phyloP scores from a whole-genome alignment of 257 asterid genomes.

The Cordia subcordata region DNA sequence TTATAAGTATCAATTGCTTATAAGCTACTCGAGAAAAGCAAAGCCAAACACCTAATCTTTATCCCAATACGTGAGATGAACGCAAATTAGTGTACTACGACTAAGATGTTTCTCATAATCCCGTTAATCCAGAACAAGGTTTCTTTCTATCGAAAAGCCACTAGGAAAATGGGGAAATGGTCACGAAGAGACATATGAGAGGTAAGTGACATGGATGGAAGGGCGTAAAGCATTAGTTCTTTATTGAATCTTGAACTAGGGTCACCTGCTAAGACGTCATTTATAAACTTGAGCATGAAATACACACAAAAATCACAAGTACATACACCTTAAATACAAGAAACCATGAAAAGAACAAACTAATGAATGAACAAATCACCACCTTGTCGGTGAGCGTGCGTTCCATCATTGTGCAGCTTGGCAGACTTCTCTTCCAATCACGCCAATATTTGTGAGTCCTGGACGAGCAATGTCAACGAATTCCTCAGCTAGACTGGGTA shows the following conservation, averaged over 20 bases:
- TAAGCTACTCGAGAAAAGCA: too few species aligned
- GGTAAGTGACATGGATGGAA: not conserved
- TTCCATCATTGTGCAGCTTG: not conserved
- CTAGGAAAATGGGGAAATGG: not conserved
- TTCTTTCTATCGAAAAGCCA: too few species aligned
- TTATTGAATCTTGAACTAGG: too few species aligned
- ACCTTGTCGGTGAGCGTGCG: constrained; percentile 12
- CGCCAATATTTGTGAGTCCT: not conserved
- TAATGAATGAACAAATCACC: constrained; percentile 39
- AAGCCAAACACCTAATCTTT: too few species aligned
- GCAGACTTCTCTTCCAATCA: too few species aligned
- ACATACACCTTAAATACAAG: constrained; percentile 22
- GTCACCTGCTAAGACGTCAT: not conserved
- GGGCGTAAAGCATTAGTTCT: not conserved
- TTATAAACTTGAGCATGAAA: not conserved
- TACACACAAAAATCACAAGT: not conserved
- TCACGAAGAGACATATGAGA: not conserved
- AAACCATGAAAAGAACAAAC: constrained; percentile 23
- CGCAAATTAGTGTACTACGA: too few species aligned
- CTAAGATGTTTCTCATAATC: too few species aligned
- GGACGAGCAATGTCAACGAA: not conserved
- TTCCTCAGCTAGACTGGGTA: not conserved
- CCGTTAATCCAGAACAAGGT: too few species aligned
- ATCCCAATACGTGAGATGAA: too few species aligned
- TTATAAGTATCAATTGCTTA: too few species aligned